Evolutionary conservation across 2,329 filamentous ascomycete genomes (phyloP).

Genomic region (Cordyceps cateniannulata): DNA sequence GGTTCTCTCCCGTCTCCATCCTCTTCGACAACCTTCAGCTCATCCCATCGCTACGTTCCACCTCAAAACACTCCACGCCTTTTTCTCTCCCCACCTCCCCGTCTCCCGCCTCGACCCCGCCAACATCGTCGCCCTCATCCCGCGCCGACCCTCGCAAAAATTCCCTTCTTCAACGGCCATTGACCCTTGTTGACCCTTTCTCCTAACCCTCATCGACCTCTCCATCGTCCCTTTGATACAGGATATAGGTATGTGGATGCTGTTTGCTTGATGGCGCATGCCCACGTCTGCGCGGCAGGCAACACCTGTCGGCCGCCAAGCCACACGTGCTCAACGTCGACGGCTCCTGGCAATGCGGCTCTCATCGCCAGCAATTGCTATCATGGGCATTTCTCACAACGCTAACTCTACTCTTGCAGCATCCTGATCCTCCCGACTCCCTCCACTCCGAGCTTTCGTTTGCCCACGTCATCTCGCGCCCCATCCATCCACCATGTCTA

Average conservation of each 20-base stretch:
- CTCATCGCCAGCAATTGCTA: neutral
- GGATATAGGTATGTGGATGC: slow-evolving; percentile 7
- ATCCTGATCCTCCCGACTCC: neutral
- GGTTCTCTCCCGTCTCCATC: slow-evolving; percentile 17
- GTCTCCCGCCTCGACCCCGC: slow-evolving; percentile 20
- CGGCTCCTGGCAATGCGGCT: neutral
- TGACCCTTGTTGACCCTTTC: slow-evolving; percentile 17
- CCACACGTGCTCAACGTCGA: slow-evolving; percentile 11
- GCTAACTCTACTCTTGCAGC: neutral
- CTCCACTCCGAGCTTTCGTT: slow-evolving; percentile 2
- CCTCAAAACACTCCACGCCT: slow-evolving; percentile 13
- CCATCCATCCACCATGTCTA: slow-evolving; percentile 47
- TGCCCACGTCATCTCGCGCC: slow-evolving; percentile 1
- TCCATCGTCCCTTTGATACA: neutral
- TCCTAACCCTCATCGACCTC: neutral
- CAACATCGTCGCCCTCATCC: slow-evolving; percentile 14
- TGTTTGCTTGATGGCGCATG: slow-evolving; percentile 2
- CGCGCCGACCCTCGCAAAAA: slow-evolving; percentile 7
- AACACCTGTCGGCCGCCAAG: neutral
- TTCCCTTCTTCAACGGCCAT: slow-evolving; percentile 18
- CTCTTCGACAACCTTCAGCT: slow-evolving; percentile 10
- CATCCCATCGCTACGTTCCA: slow-evolving; percentile 14
- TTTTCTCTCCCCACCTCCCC: slow-evolving; percentile 17
- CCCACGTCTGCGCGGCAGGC: neutral
- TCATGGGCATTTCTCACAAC: neutral